Percentiles rank a stretch among this genome's conserved stretches.
These are phyloP conservation scores for Sarocladium oryzae DNA, from an alignment of 2,329 filamentous ascomycete species.

Conservation along the genomic window DNA sequence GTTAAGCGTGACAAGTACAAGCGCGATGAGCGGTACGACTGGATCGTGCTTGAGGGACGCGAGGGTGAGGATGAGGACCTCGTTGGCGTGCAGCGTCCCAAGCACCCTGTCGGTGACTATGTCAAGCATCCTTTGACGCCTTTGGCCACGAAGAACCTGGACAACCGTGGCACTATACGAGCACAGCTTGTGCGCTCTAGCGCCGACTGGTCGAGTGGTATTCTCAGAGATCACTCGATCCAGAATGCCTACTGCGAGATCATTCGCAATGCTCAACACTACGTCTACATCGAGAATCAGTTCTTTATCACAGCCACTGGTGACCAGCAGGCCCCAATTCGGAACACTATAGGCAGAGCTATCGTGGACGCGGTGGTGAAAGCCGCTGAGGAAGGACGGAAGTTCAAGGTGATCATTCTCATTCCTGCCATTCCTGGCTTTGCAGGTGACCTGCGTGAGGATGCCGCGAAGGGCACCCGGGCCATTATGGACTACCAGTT, in stretches of 20 bases:
- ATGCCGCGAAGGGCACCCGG: constrained; percentile 76
- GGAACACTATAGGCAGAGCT: constrained; percentile 79
- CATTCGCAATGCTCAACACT: constrained; percentile 84
- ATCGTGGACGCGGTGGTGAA: constrained; percentile 86
- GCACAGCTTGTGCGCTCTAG: constrained; percentile 88
- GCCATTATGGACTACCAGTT: constrained; percentile 99
- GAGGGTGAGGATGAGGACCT: constrained; percentile 76
- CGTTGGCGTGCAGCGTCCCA: constrained; percentile 79
- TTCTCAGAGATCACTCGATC: constrained; percentile 76
- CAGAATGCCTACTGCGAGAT: constrained; percentile 81
- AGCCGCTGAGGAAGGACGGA: constrained; percentile 74
- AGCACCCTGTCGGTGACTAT: constrained; percentile 84
- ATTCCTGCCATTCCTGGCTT: constrained; percentile 93
- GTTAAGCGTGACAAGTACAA: constrained; percentile 98
- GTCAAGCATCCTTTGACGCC: constrained; percentile 70
- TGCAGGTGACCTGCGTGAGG: constrained; percentile 78
- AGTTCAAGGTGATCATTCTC: constrained; percentile 84
- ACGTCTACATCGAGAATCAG: constrained; percentile 96
- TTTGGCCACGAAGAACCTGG: constrained; percentile 56
- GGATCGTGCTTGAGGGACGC: constrained; percentile 73
- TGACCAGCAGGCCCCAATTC: constrained; percentile 75
- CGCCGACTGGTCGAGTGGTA: constrained; percentile 89
- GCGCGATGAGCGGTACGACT: constrained; percentile 74
- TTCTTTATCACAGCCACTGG: constrained; percentile 97
- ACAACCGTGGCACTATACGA: constrained; percentile 65